phyloP scores from a whole-genome alignment of 1,284 basidiomycete genomes.

The Puccinia hordei region DNA sequence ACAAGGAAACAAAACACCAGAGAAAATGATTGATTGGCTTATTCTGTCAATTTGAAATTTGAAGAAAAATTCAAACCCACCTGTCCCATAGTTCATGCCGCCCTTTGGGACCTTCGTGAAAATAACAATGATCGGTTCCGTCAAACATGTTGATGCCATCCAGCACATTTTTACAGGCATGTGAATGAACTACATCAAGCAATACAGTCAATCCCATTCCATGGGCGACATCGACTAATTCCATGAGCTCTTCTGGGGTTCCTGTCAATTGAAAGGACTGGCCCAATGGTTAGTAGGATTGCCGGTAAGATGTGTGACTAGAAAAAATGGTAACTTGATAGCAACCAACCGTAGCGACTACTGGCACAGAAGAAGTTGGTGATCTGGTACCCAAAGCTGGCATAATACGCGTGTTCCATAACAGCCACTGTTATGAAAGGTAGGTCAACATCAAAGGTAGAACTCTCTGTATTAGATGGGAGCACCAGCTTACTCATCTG shows the following conservation, averaged over 20 bases:
- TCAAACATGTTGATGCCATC: slow-evolving; percentile 96
- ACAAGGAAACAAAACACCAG: neutral
- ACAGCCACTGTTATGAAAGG: slow-evolving; percentile 61
- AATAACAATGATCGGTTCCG: slow-evolving; percentile 93
- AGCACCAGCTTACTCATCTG: slow-evolving; percentile 66
- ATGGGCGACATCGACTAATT: slow-evolving; percentile 91
- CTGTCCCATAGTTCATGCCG: slow-evolving; percentile 93
- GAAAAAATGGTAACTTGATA: neutral
- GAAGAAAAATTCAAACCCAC: slow-evolving; percentile 51
- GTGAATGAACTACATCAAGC: slow-evolving; percentile 94
- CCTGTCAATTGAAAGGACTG: slow-evolving; percentile 58
- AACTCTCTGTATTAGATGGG: neutral
- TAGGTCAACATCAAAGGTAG: neutral
- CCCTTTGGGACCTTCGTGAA: slow-evolving; percentile 88
- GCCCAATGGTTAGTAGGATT: neutral
- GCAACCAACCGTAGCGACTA: slow-evolving; percentile 72
- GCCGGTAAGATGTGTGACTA: neutral
- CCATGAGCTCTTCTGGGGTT: slow-evolving; percentile 90
- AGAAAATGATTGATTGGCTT: neutral
- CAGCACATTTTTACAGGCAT: slow-evolving; percentile 95
- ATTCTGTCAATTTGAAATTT: neutral
- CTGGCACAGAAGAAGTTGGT: slow-evolving; percentile 97
- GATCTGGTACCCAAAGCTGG: slow-evolving; percentile 98
- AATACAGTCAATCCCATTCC: slow-evolving; percentile 88
- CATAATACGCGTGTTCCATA: slow-evolving; percentile 99